These are phyloP conservation scores for Pyrenopolyporus hunteri DNA, from an alignment of 495 filamentous ascomycete genomes.

Conservation along the genomic window DNA sequence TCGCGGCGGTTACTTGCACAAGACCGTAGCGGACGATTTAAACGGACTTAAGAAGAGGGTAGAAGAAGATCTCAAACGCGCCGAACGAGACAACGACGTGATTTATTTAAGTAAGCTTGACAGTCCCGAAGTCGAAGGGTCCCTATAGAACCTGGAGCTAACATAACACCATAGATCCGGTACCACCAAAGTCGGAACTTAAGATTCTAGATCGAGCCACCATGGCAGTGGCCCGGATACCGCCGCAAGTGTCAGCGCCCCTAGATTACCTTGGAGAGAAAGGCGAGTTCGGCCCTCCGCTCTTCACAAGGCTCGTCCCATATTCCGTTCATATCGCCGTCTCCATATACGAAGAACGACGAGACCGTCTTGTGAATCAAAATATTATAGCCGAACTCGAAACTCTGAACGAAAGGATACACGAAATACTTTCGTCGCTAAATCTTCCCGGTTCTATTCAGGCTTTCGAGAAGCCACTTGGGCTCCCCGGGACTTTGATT, in stretches of 20 bases:
- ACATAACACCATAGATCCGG: constrained; percentile 57
- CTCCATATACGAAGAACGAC: constrained; percentile 90
- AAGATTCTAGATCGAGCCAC: constrained; percentile 82
- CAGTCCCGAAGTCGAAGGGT: background rate
- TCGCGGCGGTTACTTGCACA: constrained; percentile 76
- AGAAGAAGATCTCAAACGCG: constrained; percentile 84
- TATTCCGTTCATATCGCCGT: constrained; percentile 95
- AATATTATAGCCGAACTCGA: constrained; percentile 86
- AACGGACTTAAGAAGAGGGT: constrained; percentile 83
- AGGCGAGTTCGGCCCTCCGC: constrained; percentile 76
- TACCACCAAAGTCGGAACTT: constrained; percentile 88
- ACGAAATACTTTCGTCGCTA: constrained; percentile 80
- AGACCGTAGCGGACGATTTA: constrained; percentile 79
- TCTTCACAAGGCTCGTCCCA: constrained; percentile 92
- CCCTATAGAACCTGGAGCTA: background rate
- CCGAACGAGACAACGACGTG: constrained; percentile 95
- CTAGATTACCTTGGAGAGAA: constrained; percentile 79
- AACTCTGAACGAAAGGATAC: constrained; percentile 75
- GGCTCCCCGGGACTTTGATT: constrained; percentile 80
- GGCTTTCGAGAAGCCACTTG: constrained; percentile 92
- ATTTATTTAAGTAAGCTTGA: constrained; percentile 73
- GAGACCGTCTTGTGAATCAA: constrained; percentile 86
- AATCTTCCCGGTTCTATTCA: constrained; percentile 94
- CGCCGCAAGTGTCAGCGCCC: constrained; percentile 82
- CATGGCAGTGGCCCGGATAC: constrained; percentile 83